These are phyloP conservation scores for Spongispora temasekensis DNA, from an alignment of 1,284 basidiomycete species.

Conservation along the genomic window DNA sequence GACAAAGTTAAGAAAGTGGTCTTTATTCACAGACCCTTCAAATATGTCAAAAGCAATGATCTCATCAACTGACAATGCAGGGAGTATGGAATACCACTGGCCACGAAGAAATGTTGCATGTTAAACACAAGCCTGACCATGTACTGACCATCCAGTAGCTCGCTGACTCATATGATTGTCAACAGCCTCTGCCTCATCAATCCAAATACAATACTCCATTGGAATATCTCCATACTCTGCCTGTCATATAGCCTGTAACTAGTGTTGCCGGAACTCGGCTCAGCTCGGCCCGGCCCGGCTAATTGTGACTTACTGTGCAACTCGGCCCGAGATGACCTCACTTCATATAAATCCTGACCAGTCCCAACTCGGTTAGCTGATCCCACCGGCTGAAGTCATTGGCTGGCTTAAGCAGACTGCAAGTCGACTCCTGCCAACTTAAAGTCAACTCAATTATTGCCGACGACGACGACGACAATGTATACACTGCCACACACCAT, in stretches of 20 bases:
- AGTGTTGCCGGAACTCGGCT: neutral
- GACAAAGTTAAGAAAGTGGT: neutral
- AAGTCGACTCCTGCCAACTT: neutral
- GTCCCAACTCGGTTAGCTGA: neutral
- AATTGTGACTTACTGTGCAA: neutral
- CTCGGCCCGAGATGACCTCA: neutral
- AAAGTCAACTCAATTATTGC: neutral
- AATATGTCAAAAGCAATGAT: neutral
- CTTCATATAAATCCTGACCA: neutral
- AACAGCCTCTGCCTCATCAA: too few relatives aligned
- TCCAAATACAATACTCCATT: too few relatives aligned
- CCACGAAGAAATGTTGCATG: neutral
- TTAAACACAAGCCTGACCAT: neutral
- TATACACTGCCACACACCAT: neutral
- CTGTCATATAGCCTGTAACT: neutral
- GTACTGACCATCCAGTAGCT: neutral
- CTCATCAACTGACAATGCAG: neutral
- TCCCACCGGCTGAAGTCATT: neutral
- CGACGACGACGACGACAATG: too few relatives aligned
- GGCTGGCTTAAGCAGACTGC: too few relatives aligned
- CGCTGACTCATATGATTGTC: too few relatives aligned
- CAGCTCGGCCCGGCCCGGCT: neutral
- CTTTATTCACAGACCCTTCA: neutral
- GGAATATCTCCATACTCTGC: too few relatives aligned
- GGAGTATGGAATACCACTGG: neutral